phyloP scores from a whole-genome alignment of 306 rosid species.

The Vigna trinervia region DNA sequence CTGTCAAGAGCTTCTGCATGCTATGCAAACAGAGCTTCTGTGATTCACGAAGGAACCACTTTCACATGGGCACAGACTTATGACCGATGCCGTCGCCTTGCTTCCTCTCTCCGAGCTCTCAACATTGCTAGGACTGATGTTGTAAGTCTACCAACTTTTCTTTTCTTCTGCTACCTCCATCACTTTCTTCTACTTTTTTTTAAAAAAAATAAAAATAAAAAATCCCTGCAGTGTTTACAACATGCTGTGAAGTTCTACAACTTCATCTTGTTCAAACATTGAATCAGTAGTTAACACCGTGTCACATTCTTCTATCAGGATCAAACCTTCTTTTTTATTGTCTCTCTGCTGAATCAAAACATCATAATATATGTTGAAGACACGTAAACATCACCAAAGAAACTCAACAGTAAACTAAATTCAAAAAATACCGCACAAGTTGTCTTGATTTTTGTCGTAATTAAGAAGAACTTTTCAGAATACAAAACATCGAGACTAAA shows the following conservation, averaged over 20 bases:
- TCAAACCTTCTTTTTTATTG: not conserved
- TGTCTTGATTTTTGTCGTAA: not conserved
- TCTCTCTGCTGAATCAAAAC: too few relatives aligned
- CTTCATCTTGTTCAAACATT: too few relatives aligned
- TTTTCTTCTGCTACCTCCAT: not conserved
- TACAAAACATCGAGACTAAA: too few relatives aligned
- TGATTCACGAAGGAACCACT: constrained; percentile 62
- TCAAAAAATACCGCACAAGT: too few relatives aligned
- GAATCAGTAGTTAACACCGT: not conserved
- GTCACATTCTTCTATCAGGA: not conserved
- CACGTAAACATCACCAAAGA: too few relatives aligned
- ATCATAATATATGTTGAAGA: too few relatives aligned
- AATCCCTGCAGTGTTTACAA: too few relatives aligned
- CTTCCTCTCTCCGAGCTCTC: constrained; percentile 79
- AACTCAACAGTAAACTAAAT: too few relatives aligned
- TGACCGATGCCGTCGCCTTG: constrained; percentile 80
- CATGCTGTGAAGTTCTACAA: too few relatives aligned
- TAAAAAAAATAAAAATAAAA: too few relatives aligned
- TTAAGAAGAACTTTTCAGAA: not conserved
- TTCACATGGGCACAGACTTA: constrained; percentile 87
- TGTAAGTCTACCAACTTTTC: constrained; percentile 54
- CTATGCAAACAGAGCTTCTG: constrained; percentile 66
- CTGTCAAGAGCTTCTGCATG: constrained; percentile 66
- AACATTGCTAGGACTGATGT: constrained; percentile 61
- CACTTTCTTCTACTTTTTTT: not conserved